Evolutionary conservation across 441 rosid genomes (phyloP), one percentile per base, ranked within the genome.

Genomic region (Metrosideros polymorpha): DNA sequence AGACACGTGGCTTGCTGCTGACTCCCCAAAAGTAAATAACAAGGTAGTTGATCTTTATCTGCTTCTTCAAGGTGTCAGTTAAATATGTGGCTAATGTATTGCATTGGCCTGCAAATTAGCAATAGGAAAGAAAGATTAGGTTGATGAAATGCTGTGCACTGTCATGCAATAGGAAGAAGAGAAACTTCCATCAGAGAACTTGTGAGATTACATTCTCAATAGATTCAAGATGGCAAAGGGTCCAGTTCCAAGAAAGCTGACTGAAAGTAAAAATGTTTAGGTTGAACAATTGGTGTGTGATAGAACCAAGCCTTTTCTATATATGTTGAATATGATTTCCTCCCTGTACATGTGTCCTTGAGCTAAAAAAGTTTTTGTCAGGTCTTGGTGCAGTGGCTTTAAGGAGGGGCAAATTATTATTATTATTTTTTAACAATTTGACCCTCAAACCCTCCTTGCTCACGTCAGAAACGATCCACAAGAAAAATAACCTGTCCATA

Each of bases 1-100:
- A 47, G 94, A 95, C 51, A 95, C 97, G 85, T 95, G 97, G 97
- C 88, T 94, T 15, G 92, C 94, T 24, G 89, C 76, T 6, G 91
- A 89, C 87, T 95, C 97, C 82, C 97, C 97, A 6, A 90, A 89
- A 90, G 86, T 95, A 88, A 88, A 92, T 82, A 87, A 92, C 75
- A 92, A 92, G 96, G 96, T 93, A 85, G 55, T 83, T 39, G 43
- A 17, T 30, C 55, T 49, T 66, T 39, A 7, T 83, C 86, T 35
- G 14, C 77, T 45, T 13, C 27, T 59, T 47, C 39, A 47, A 15
- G 45, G 49, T 39, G 79, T 71, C 42, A 8, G 79, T 22, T 10
- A 25, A 39, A 22, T 39, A 42, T 24, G 15, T 39, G 79, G 47
- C n/a, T 39, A 39, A 22, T 39, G n/a, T 22, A 71, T 39, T 24